Conservation (phyloP, 129 eudicot species). For the Cynara cardunculus region DNA sequence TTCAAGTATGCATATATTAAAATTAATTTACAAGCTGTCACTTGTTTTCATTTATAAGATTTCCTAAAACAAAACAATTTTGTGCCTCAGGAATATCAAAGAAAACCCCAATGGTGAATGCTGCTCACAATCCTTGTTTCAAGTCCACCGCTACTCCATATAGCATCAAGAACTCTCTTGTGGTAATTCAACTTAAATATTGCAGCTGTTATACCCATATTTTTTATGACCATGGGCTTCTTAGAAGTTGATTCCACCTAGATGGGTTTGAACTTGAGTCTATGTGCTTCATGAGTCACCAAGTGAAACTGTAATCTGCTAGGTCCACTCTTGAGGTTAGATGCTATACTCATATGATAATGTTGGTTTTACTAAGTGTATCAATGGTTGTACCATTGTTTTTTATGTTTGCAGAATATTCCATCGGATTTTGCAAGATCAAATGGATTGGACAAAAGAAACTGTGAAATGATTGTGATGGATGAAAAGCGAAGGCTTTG, state of each 20-base stretch:
- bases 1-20: not conserved
- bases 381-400: not conserved
- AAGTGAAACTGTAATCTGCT: not conserved
- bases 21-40: not conserved
- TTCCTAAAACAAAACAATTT: not conserved
- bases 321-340: not conserved
- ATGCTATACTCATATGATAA: not conserved
- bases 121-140: not conserved
- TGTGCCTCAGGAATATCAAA: not conserved
- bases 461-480: constrained; percentile 17
- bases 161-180: not conserved
- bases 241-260: no score
- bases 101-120: not conserved
- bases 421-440: constrained; percentile 23
- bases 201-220: not conserved
- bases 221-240: not conserved
- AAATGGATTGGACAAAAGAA: constrained; percentile 6
- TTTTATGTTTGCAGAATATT: constrained; percentile 18
- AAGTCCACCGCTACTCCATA: constrained; percentile 4
- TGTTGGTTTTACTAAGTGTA: not conserved
- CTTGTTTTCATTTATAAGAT: not conserved
- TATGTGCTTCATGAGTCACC: no score
- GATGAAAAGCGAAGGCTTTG: constrained; percentile 29
- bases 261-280: not conserved
- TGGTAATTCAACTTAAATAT: constrained; percentile 16